phyloP scores from a whole-genome alignment of 2,329 filamentous ascomycete genomes.

The Colletotrichum horii region DNA sequence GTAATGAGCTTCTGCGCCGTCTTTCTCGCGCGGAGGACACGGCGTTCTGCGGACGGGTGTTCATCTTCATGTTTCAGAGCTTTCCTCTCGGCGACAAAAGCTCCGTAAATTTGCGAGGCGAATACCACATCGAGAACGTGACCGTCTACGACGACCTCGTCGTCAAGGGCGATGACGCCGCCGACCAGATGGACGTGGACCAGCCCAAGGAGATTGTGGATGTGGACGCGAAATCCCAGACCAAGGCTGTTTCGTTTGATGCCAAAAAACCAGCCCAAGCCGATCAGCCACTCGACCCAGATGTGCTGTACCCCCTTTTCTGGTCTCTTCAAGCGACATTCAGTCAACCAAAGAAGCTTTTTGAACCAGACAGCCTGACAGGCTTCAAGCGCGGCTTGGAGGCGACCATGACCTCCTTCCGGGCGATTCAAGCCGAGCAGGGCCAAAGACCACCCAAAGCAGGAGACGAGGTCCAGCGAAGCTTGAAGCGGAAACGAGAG shows the following conservation, averaged over 20 bases:
- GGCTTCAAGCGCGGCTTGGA: constrained; percentile 82
- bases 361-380: constrained; percentile 73
- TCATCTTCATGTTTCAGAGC: constrained; percentile 98
- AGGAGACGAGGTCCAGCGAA: constrained; percentile 67
- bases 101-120: constrained; percentile 93
- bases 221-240: constrained; percentile 33
- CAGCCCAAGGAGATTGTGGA: constrained; percentile 42
- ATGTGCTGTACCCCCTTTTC: constrained; percentile 86
- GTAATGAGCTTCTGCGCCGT: constrained; percentile 92
- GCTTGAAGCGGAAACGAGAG: constrained; percentile 73
- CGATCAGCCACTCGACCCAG: constrained; percentile 66
- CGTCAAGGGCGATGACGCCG: constrained; percentile 30
- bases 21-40: constrained; percentile 96
- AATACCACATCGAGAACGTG: constrained; percentile 95
- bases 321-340: constrained; percentile 94
- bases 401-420: constrained; percentile 64
- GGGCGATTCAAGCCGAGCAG: constrained; percentile 54
- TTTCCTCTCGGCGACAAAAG: constrained; percentile 97
- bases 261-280: constrained; percentile 43
- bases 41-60: constrained; percentile 95
- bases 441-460: constrained; percentile 53
- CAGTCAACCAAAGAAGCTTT: constrained; percentile 85
- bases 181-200: constrained; percentile 73
- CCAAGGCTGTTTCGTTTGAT: constrained; percentile 51
- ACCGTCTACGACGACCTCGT: constrained; percentile 76